Percentiles rank a stretch among this genome's conserved stretches.
Evolutionary conservation across 495 filamentous ascomycete species (phyloP).

Genomic region (Lophiotrema nucula): DNA sequence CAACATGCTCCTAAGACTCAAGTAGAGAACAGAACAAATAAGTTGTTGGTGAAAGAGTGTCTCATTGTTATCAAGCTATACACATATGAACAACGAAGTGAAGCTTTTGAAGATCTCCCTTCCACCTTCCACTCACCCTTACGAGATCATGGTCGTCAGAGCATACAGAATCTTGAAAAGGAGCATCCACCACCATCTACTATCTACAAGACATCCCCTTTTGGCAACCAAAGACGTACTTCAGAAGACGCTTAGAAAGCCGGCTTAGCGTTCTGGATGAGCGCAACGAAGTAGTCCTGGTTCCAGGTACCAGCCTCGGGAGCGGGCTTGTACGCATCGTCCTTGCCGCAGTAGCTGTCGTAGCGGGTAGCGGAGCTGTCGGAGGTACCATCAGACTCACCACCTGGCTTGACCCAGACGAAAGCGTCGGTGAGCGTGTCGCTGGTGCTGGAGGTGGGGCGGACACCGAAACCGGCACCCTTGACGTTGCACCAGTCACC

Average conservation of each 20-base stretch:
- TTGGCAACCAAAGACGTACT: background rate
- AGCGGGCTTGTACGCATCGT: conserved; percentile 60
- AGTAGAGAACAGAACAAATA: background rate
- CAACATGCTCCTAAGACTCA: no score
- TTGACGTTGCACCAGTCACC: conserved; percentile 86
- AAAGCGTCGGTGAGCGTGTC: conserved; percentile 67
- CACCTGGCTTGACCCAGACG: conserved; percentile 83
- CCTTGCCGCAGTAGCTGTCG: conserved; percentile 68
- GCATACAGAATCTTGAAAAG: background rate
- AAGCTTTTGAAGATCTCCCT: background rate
- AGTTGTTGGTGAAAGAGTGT: background rate
- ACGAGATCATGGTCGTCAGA: background rate
- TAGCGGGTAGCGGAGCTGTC: conserved; percentile 62
- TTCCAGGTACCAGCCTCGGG: conserved; percentile 79
- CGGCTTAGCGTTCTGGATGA: conserved; percentile 67
- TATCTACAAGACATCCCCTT: conserved; percentile 2
- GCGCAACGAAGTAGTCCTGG: conserved; percentile 73
- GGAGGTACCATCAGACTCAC: conserved; percentile 76
- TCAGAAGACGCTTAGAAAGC: conserved; percentile 24
- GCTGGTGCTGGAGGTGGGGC: conserved; percentile 63
- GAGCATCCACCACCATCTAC: background rate
- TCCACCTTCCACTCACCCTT: background rate
- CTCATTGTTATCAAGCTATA: background rate
- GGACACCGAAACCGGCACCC: conserved; percentile 71
- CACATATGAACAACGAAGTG: no score